Evolutionary conservation across 768 basidiomycete genomes (phyloP), one percentile per base, ranked within the genome.

Genomic region (Termitomyces eurrhizus): DNA sequence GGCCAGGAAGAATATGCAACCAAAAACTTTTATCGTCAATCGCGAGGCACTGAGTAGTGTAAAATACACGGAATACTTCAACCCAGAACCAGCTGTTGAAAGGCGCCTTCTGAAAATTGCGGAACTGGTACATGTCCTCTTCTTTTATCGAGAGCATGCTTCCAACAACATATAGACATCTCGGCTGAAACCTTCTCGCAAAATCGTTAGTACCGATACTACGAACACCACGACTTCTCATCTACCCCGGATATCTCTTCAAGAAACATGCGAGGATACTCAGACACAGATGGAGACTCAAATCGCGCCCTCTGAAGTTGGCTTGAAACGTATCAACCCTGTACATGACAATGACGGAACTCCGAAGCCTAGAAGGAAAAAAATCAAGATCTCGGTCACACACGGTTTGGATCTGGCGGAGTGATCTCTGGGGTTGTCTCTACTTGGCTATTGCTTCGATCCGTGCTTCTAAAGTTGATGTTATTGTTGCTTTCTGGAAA

Each of bases 401-500:
- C 71, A 78, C 59, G 84, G 81, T 52, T 82, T 93, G 63, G 89
- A 92, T 73, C 82, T 92, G 4, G 89, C 88, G 36, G 90, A 92
- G 72, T 92, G 73, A 71, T 41, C 41, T 56, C n/a, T 29, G 11
- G 35, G 26, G 29, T 41, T 57, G 56, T 45, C 41, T 32, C 29
- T 41, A 44, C 54, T 44, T 55, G 54, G 29, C 7, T 33, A 44
- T 44, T 33, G 53, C 29, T 55, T n/a, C 9, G 45, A 46, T 24
- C 3, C 41, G 9, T 53, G 52, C 53, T 41, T 41, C 26, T 41
- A 12, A n/a, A 35, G 6, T 24, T 7, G 21, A 39, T 35, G 37
- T 26, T 54, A 42, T n/a, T n/a, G 41, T 16, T 44, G 41, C 54
- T 55, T 55, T n/a, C 21, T 11, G 37, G 52, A 26, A 33, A 39